These are phyloP conservation scores for Jatropha curcas DNA, from an alignment of 345 rosid genomes.

Conservation along the genomic window DNA sequence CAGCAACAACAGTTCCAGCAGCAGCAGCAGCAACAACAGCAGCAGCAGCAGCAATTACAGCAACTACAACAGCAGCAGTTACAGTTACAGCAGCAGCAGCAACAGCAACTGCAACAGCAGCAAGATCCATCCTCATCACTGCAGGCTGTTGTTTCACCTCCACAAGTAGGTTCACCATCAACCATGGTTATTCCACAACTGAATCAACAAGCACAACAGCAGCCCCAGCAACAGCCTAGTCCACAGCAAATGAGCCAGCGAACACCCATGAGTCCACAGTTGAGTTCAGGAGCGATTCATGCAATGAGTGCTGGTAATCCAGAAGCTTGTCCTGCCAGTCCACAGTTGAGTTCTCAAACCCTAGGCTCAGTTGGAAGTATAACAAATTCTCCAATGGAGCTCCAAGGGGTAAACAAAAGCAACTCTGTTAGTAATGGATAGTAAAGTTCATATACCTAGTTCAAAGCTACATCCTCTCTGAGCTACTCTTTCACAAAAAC, in stretches of 20 bases:
- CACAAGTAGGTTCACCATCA: conserved; percentile 76
- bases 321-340: conserved; percentile 88
- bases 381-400: conserved; percentile 87
- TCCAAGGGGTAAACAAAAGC: conserved; percentile 80
- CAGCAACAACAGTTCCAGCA: conserved; percentile 13
- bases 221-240: conserved; percentile 67
- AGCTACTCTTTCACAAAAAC: not conserved
- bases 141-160: conserved; percentile 77
- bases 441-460: not conserved
- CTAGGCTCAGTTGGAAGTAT: conserved; percentile 91
- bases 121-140: conserved; percentile 60
- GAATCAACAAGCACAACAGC: conserved; percentile 55
- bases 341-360: conserved; percentile 93
- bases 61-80: conserved; percentile 31
- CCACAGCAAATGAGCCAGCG: conserved; percentile 88
- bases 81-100: conserved; percentile 41
- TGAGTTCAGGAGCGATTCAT: conserved; percentile 81
- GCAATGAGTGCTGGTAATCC: conserved; percentile 72
- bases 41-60: conserved; percentile 25
- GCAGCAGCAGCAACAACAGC: conserved; percentile 31
- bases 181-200: conserved; percentile 64
- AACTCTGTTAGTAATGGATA: conserved; percentile 48
- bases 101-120: conserved; percentile 28
- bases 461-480: not conserved
- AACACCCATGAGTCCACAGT: conserved; percentile 87